These are phyloP conservation scores for Gaultheria prostrata DNA, from an alignment of 148 eudicot genomes.

Conservation along the genomic window DNA sequence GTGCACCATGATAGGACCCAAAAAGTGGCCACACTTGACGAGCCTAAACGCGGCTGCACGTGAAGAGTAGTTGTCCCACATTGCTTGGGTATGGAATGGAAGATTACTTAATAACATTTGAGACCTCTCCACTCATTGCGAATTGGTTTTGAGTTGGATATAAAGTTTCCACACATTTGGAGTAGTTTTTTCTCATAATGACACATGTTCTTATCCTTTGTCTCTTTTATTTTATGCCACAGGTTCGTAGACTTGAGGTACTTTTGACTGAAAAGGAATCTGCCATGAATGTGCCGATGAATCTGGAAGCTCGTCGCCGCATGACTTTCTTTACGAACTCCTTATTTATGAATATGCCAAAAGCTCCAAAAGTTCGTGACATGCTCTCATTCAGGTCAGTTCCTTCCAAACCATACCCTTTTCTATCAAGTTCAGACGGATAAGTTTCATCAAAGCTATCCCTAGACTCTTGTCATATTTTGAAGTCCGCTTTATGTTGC, in stretches of 20 bases:
- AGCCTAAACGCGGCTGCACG: no score
- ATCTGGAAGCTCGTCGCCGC: slow-evolving; percentile 95
- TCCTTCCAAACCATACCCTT: background rate
- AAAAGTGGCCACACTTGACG: no score
- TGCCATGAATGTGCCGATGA: slow-evolving; percentile 94
- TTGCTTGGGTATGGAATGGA: no score
- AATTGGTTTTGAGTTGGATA: no score
- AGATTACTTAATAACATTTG: no score
- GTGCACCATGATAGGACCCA: no score
- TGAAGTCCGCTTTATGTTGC: background rate
- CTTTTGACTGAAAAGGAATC: slow-evolving; percentile 94
- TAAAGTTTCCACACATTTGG: background rate
- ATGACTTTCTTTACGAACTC: slow-evolving; percentile 96
- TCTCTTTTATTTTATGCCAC: background rate
- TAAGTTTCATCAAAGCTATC: background rate
- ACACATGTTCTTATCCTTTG: background rate
- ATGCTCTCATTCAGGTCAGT: slow-evolving; percentile 98
- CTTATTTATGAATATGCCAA: slow-evolving; percentile 92
- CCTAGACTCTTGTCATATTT: background rate
- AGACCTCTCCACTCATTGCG: no score
- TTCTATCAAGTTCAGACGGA: background rate
- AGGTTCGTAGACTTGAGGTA: slow-evolving; percentile 90
- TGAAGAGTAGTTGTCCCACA: no score
- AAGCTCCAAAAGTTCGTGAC: slow-evolving; percentile 91
- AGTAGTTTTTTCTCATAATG: background rate